Conservation (phyloP, 2,329 filamentous ascomycete species). For the Ophiosphaerella herpotricha region DNA sequence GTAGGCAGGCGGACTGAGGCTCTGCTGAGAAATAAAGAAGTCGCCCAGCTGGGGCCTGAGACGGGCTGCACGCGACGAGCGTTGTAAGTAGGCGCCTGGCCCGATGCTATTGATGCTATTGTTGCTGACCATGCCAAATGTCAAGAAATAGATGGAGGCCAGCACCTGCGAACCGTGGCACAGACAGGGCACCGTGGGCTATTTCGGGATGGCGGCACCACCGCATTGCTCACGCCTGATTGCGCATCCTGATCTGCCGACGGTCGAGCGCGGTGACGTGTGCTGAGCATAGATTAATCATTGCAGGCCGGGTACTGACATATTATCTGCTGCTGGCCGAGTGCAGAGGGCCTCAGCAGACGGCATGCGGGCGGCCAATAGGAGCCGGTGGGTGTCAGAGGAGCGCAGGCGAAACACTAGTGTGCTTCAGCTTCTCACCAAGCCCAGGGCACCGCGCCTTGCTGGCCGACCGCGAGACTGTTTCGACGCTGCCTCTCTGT, state of each 20-base stretch:
- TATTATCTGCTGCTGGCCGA: too few relatives aligned
- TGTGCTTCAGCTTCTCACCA: constrained; percentile 1
- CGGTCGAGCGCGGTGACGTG: not conserved
- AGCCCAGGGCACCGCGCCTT: constrained; percentile 1
- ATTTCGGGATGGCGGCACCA: constrained; percentile 5
- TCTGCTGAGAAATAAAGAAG: not conserved
- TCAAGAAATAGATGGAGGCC: constrained; percentile 6
- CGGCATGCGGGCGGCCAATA: not conserved
- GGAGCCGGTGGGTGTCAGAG: not conserved
- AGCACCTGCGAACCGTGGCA: not conserved
- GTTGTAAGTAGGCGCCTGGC: constrained; percentile 5
- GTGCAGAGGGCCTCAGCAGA: not conserved
- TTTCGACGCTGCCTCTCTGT: constrained; percentile 9
- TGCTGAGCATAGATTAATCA: constrained; percentile 9
- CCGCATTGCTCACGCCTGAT: not conserved
- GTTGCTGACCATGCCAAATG: constrained; percentile 1
- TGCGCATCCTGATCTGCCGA: constrained; percentile 1
- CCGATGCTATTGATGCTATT: too few relatives aligned
- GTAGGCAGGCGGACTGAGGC: constrained; percentile 6
- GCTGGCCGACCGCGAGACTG: constrained; percentile 2
- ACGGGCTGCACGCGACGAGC: constrained; percentile 11
- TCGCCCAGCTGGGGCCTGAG: constrained; percentile 6
- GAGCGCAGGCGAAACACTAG: not conserved
- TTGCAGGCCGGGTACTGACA: too few relatives aligned
- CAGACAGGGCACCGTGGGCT: constrained; percentile 1